Percentiles rank a stretch among this genome's conserved stretches.
phyloP scores from a whole-genome alignment of 257 asterid species.

The Henckelia pumila region DNA sequence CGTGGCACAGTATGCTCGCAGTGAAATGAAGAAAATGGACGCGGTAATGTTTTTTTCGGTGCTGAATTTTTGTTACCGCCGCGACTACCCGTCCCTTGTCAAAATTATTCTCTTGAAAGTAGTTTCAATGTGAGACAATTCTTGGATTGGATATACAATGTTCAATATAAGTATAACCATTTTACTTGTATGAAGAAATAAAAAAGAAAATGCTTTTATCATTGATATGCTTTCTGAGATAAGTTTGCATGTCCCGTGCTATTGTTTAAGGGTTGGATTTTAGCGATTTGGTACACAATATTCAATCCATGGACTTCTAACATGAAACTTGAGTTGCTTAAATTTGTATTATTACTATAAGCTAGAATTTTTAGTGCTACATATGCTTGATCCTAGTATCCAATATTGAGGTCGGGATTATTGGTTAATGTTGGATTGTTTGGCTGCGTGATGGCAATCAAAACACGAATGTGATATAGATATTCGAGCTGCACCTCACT shows the following conservation, averaged over 20 bases:
- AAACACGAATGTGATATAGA: background rate
- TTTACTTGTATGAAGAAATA: constrained; percentile 7
- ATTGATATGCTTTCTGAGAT: background rate
- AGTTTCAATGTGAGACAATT: background rate
- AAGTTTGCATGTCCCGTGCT: background rate
- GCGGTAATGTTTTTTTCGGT: constrained; percentile 45
- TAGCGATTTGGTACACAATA: no score
- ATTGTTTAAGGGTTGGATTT: background rate
- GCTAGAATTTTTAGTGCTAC: background rate
- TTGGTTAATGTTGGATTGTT: no score
- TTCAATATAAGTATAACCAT: background rate
- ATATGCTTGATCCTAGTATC: background rate
- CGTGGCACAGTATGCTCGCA: constrained; percentile 93
- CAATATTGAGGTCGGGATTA: background rate
- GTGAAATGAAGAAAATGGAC: constrained; percentile 92
- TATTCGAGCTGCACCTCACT: background rate
- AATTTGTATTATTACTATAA: no score
- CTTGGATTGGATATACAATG: background rate
- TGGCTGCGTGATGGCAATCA: background rate
- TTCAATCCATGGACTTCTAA: background rate
- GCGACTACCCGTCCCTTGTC: no score
- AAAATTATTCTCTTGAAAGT: background rate
- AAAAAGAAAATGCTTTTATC: background rate
- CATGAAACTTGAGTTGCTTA: background rate
- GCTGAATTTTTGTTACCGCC: no score